Percentiles rank a stretch among this genome's conserved stretches.
Evolutionary conservation across 768 basidiomycete genomes (phyloP).

Genomic region (Lentinula boryana): DNA sequence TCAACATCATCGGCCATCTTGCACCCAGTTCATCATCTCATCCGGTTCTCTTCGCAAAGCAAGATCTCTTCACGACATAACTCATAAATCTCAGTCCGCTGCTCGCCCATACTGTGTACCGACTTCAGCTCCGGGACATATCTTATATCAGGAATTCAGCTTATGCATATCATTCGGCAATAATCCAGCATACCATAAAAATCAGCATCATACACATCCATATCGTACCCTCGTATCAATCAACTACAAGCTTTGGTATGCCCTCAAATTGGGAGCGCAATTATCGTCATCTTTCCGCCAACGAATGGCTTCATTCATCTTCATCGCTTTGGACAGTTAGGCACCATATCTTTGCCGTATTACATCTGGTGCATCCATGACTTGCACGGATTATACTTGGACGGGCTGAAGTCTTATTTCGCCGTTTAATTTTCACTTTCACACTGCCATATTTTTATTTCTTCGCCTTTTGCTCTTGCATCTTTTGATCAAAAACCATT

Average conservation of each 20-base stretch:
- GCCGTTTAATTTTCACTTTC: background rate
- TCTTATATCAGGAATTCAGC: constrained; percentile 8
- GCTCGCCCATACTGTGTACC: constrained; percentile 6
- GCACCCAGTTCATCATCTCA: background rate
- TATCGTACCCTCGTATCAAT: constrained; percentile 2
- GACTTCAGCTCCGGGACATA: background rate
- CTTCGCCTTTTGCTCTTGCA: background rate
- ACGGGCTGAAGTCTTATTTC: background rate
- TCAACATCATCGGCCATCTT: constrained; percentile 4
- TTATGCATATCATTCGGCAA: constrained; percentile 1
- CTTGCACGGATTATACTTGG: background rate
- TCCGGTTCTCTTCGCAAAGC: background rate
- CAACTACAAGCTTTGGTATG: background rate
- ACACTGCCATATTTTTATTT: background rate
- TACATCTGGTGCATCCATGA: background rate
- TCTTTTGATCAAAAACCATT: background rate
- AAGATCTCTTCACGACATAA: background rate
- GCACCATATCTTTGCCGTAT: background rate
- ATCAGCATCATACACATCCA: background rate
- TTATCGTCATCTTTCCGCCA: background rate
- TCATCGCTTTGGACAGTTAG: background rate
- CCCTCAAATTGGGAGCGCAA: background rate
- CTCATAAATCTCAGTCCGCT: constrained; percentile 9
- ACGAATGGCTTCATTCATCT: background rate
- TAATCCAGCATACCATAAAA: constrained; percentile 4